Conservation (phyloP, 129 eudicot genomes). For the Pittosporum tobira region DNA sequence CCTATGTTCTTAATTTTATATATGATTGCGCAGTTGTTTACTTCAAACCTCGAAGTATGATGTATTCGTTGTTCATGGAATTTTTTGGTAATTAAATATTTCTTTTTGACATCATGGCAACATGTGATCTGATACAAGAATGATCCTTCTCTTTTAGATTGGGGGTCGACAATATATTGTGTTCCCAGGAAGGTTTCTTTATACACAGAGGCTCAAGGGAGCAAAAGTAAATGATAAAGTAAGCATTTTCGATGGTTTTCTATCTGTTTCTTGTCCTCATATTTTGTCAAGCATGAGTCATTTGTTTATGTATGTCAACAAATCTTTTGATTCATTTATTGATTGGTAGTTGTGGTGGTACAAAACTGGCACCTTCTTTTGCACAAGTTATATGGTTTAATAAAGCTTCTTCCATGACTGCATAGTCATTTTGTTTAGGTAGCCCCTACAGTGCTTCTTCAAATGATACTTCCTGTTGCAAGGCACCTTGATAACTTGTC, state of each 20-base stretch:
- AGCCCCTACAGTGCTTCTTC: too few species aligned
- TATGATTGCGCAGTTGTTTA: background rate
- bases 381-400: too few species aligned
- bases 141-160: conserved; percentile 33
- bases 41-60: background rate
- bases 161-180: conserved; percentile 88
- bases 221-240: conserved; percentile 85
- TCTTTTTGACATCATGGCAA: background rate
- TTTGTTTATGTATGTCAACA: background rate
- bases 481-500: too few species aligned
- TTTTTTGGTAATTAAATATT: background rate
- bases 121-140: conserved; percentile 1
- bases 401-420: too few species aligned
- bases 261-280: conserved; percentile 6
- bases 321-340: too few species aligned
- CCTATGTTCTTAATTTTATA: background rate
- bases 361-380: too few species aligned
- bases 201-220: conserved; percentile 82
- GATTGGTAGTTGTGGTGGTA: background rate
- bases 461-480: too few species aligned
- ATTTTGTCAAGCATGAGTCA: background rate
- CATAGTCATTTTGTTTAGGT: too few species aligned
- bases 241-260: conserved; percentile 13
- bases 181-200: conserved; percentile 74
- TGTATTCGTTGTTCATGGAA: background rate